These are phyloP conservation scores for Aureobasidium zeae DNA, from an alignment of 2,329 filamentous ascomycete species.

Conservation along the genomic window DNA sequence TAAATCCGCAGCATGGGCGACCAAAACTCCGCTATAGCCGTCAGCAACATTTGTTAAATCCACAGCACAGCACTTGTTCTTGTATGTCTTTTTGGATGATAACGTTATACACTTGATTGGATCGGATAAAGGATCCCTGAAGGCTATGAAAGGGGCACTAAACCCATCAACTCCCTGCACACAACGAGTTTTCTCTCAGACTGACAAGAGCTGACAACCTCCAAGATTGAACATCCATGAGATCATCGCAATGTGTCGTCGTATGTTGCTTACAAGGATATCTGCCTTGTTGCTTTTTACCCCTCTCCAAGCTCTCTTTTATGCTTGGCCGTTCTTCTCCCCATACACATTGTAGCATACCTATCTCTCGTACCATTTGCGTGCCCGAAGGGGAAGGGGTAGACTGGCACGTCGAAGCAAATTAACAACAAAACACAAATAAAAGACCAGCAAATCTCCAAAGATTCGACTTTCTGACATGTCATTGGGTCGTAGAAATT, in stretches of 20 bases:
- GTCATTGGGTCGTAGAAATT: not conserved
- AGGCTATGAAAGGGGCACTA: constrained; percentile 1
- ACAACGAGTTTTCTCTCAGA: not conserved
- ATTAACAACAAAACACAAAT: not conserved
- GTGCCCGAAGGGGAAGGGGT: not conserved
- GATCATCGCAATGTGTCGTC: not conserved
- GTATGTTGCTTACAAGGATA: not conserved
- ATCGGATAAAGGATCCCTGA: not conserved
- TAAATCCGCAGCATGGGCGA: no score
- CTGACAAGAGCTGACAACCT: not conserved
- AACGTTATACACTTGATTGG: constrained; percentile 2
- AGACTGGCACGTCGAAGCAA: not conserved
- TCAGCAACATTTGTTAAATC: no score
- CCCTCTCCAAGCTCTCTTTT: not conserved
- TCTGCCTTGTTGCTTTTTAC: not conserved
- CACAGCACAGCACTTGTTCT: no score
- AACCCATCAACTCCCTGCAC: constrained; percentile 2
- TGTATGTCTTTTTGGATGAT: no score
- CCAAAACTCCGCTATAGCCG: no score
- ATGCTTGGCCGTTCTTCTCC: not conserved
- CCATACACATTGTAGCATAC: not conserved
- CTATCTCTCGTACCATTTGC: not conserved
- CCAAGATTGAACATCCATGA: not conserved
- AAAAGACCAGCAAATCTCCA: constrained; percentile 3
- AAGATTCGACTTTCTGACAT: not conserved